These are phyloP conservation scores for Amaranthus cruentus DNA, from an alignment of 148 eudicot species.

Conservation along the genomic window DNA sequence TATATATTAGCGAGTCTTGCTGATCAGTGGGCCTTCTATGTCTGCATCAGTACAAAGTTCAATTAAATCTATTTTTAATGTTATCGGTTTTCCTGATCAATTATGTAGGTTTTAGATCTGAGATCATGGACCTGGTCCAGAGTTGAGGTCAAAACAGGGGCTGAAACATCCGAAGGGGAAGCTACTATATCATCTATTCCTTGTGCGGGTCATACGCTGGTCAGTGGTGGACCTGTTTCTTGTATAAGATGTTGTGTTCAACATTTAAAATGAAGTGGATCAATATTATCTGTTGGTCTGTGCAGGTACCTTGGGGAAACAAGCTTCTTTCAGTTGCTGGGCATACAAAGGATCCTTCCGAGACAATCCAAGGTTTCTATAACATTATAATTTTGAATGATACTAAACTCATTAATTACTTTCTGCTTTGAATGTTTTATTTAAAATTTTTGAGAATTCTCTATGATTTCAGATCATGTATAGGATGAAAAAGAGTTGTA, in stretches of 20 bases:
- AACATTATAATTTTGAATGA: background rate
- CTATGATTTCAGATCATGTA: background rate
- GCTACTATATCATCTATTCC: constrained; percentile 48
- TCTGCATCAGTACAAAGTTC: background rate
- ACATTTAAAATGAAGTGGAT: background rate
- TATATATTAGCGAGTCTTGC: background rate
- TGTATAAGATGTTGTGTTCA: constrained; percentile 3
- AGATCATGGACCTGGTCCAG: constrained; percentile 94
- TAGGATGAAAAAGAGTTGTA: background rate
- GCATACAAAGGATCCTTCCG: constrained; percentile 84
- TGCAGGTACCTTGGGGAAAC: constrained; percentile 84
- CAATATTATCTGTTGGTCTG: constrained; percentile 9
- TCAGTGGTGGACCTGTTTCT: constrained; percentile 34
- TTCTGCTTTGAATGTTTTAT: background rate
- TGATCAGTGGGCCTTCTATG: background rate
- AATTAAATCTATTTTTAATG: background rate
- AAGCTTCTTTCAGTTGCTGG: constrained; percentile 94
- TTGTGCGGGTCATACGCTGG: constrained; percentile 94
- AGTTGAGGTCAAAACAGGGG: constrained; percentile 60
- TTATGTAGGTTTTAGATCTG: constrained; percentile 72
- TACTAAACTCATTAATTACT: too few relatives aligned
- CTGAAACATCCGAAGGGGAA: constrained; percentile 42
- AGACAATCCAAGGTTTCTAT: constrained; percentile 62
- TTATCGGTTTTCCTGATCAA: constrained; percentile 13
- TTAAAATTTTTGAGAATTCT: background rate